Evolutionary conservation across 2,329 filamentous ascomycete species (phyloP).

Genomic region (Colletotrichum tofieldiae): DNA sequence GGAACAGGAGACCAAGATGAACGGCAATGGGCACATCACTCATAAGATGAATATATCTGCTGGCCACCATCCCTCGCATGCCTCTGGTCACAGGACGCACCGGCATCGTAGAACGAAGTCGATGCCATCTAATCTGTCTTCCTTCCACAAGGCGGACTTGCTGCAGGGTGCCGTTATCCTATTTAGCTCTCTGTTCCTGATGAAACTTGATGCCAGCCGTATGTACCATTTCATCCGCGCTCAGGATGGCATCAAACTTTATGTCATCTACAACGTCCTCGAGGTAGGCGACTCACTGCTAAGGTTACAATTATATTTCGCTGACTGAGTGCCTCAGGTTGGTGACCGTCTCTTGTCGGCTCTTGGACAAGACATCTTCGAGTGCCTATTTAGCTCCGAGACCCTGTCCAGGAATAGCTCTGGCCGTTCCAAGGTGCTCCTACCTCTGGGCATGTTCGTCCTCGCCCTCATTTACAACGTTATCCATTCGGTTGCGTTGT

Average conservation of each 20-base stretch:
- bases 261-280: conserved; percentile 98
- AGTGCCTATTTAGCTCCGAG: conserved; percentile 95
- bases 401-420: conserved; percentile 89
- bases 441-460: conserved; percentile 92
- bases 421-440: conserved; percentile 90
- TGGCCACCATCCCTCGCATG: conserved; percentile 43
- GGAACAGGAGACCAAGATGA: conserved; percentile 30
- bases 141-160: conserved; percentile 95
- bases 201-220: conserved; percentile 93
- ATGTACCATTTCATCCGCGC: conserved; percentile 99
- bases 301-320: too few relatives aligned
- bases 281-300: conserved; percentile 68
- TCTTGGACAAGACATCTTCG: conserved; percentile 94
- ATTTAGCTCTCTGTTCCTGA: conserved; percentile 86
- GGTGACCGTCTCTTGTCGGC: conserved; percentile 92
- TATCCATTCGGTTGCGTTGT: conserved; percentile 87
- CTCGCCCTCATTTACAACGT: conserved; percentile 91
- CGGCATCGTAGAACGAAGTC: conserved; percentile 85
- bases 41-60: conserved; percentile 32
- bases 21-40: conserved; percentile 33
- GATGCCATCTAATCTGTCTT: conserved; percentile 85
- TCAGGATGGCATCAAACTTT: conserved; percentile 97
- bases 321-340: conserved; percentile 61
- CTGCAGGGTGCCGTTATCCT: conserved; percentile 92
- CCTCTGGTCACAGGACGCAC: conserved; percentile 50